Base-by-base conservation (phyloP, 2,329 filamentous ascomycete genomes). In the Trichoderma pleuroti region DNA sequence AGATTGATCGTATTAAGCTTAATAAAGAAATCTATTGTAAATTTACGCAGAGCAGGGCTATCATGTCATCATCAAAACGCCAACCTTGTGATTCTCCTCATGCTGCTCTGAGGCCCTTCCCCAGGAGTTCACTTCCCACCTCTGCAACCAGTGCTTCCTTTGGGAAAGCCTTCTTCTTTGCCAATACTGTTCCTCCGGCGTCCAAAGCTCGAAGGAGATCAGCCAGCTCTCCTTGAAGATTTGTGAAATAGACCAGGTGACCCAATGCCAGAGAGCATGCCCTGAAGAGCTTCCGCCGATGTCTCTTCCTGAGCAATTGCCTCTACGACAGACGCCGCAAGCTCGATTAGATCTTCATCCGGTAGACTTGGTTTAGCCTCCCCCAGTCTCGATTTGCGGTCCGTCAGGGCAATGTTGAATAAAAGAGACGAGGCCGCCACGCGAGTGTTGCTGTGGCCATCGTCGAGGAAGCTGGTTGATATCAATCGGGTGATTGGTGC, bases 351-450 rank as follows among this genome's bases (percentile, higher is more conserved):
- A 71, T 92, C 90, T 3, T 86, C 87, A 46, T 93, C 91, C 0
- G 88, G 83, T 4, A 98, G 79, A 0, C 82, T 83, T 60, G 91
- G 87, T 7, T 83, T 81, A 0, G 86, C 81, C 14, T 87, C 85
- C 32, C 88, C 85, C 46, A 87, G 83, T 24, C 92, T 87, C 30
- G 87, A 83, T 60, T 87, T 88, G 75, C 91, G 91, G 76, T 94
- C 92, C 2, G 90, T 86, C 0, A 90, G 84, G 0, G 93, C 87
- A 0, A 98, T 81, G 74, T 98, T 98, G 83, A 94, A 96, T 0
- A 94, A 87, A 3, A 98, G 85, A 1, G 91, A 93, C 0, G 94
- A 90, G 0, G 94, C 93, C 1, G 94, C 92, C 4, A 95, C 92
- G 54, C 94, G 89, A 2, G 95, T 87, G 68, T 90, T 93, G 59